phyloP scores from a whole-genome alignment of 371 early-diverging fungal genomes.

The Mucor plumbeus region DNA sequence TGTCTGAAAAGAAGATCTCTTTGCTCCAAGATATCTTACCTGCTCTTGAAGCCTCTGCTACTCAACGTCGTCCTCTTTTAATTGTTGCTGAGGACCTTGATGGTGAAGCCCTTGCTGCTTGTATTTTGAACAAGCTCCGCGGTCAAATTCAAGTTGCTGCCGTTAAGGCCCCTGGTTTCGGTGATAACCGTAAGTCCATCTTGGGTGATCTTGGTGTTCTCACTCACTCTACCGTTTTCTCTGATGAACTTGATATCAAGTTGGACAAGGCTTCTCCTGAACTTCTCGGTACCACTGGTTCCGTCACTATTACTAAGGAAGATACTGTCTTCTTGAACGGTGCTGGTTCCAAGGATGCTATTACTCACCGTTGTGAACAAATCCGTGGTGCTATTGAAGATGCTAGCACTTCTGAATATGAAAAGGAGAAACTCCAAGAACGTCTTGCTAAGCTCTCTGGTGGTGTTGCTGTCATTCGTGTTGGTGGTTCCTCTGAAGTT shows the following conservation, averaged over 20 bases:
- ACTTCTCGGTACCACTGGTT: conserved; percentile 87
- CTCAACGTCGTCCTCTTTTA: conserved; percentile 94
- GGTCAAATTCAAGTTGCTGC: conserved; percentile 96
- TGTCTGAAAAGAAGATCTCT: conserved; percentile 97
- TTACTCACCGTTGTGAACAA: conserved; percentile 94
- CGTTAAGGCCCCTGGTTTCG: conserved; percentile 99
- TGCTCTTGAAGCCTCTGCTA: conserved; percentile 92
- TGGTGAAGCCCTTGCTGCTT: conserved; percentile 98
- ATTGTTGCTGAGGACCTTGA: conserved; percentile 98
- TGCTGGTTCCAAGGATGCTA: conserved; percentile 84
- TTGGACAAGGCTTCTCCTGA: conserved; percentile 93
- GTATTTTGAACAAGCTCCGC: conserved; percentile 98
- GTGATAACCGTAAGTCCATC: conserved; percentile 98
- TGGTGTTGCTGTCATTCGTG: conserved; percentile 98
- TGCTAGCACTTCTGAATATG: conserved; percentile 88
- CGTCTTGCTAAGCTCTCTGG: conserved; percentile 97
- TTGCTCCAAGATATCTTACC: conserved; percentile 94
- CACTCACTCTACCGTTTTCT: conserved; percentile 94
- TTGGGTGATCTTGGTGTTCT: conserved; percentile 95
- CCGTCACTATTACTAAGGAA: conserved; percentile 95
- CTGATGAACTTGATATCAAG: conserved; percentile 94
- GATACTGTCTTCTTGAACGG: conserved; percentile 97
- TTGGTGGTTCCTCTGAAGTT: conserved; percentile 96
- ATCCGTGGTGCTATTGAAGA: conserved; percentile 89
- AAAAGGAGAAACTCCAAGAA: conserved; percentile 98